phyloP scores from a whole-genome alignment of 768 basidiomycete species.

The Rhodotorula taiwanensis region DNA sequence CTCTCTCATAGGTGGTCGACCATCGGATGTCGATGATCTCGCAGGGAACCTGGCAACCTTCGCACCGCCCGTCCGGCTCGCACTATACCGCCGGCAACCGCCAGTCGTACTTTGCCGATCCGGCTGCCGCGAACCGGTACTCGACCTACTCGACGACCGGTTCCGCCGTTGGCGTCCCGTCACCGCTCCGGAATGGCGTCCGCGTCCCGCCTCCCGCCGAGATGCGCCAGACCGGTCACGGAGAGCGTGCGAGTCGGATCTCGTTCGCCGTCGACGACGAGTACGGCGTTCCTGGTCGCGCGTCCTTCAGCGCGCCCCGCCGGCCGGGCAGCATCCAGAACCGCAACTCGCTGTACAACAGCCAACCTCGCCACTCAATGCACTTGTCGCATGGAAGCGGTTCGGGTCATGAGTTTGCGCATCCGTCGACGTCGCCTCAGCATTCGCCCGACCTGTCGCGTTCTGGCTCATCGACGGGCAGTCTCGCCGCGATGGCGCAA shows the following conservation, averaged over 20 bases:
- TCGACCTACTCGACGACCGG: conserved; percentile 30
- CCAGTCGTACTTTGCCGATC: conserved; percentile 20
- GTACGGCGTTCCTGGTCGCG: background rate
- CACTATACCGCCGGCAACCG: conserved; percentile 20
- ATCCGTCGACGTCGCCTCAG: background rate
- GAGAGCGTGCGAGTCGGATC: conserved; percentile 18
- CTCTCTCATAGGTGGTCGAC: conserved; percentile 29
- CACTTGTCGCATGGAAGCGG: background rate
- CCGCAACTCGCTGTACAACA: conserved; percentile 13
- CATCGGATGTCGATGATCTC: conserved; percentile 39
- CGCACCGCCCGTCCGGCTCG: conserved; percentile 22
- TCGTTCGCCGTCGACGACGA: conserved; percentile 20
- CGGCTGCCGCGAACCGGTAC: conserved; percentile 3
- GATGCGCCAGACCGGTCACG: conserved; percentile 28
- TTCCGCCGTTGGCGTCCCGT: background rate
- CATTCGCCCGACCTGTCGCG: conserved; percentile 9
- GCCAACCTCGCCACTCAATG: conserved; percentile 10
- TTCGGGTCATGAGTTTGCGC: background rate
- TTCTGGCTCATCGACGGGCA: conserved; percentile 4
- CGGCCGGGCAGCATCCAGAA: conserved; percentile 17
- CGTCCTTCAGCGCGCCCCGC: background rate
- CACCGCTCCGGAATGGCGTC: conserved; percentile 6
- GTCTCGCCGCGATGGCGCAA: background rate
- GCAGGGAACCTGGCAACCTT: conserved; percentile 32
- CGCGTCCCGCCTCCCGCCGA: conserved; percentile 20